Percentiles rank a stretch among this genome's conserved stretches.
phyloP scores from a whole-genome alignment of 805 yeast genomes.

The Yamadazyma insecticola region DNA sequence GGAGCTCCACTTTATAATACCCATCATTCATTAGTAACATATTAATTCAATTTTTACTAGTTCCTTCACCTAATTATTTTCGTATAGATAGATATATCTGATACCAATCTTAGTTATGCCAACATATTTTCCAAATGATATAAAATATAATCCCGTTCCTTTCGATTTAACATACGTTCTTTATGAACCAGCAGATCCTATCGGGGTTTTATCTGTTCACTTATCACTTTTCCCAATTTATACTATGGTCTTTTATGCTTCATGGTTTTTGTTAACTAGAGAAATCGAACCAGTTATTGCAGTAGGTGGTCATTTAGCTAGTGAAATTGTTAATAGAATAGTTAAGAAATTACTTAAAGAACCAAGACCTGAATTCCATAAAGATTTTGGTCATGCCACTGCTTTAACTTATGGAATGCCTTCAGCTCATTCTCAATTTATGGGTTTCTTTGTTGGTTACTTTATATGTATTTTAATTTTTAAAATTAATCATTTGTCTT shows the following conservation, averaged over 20 bases:
- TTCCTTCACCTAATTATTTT: background rate
- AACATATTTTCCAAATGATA: slow-evolving; percentile 12
- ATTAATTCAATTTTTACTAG: no score
- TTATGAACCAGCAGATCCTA: slow-evolving; percentile 61
- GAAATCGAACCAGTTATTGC: slow-evolving; percentile 82
- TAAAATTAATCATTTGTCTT: slow-evolving; percentile 34
- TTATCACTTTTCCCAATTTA: slow-evolving; percentile 79
- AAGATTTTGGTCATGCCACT: slow-evolving; percentile 39
- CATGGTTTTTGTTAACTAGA: slow-evolving; percentile 78
- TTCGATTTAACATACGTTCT: slow-evolving; percentile 85
- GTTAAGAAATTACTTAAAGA: slow-evolving; percentile 62
- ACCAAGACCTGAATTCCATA: slow-evolving; percentile 66
- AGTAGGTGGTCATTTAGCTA: slow-evolving; percentile 80
- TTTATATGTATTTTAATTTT: slow-evolving; percentile 40
- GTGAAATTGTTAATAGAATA: slow-evolving; percentile 68
- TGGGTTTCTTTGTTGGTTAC: slow-evolving; percentile 77
- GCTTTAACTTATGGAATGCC: slow-evolving; percentile 87
- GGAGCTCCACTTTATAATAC: no score
- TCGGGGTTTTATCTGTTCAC: slow-evolving; percentile 62
- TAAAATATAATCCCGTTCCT: slow-evolving; percentile 41
- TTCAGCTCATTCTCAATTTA: slow-evolving; percentile 92
- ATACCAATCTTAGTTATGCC: no score
- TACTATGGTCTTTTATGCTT: slow-evolving; percentile 68
- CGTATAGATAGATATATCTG: background rate
- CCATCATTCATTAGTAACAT: no score